These are phyloP conservation scores for Aureobasidium subglaciale DNA, from an alignment of 2,329 filamentous ascomycete genomes.

Conservation along the genomic window DNA sequence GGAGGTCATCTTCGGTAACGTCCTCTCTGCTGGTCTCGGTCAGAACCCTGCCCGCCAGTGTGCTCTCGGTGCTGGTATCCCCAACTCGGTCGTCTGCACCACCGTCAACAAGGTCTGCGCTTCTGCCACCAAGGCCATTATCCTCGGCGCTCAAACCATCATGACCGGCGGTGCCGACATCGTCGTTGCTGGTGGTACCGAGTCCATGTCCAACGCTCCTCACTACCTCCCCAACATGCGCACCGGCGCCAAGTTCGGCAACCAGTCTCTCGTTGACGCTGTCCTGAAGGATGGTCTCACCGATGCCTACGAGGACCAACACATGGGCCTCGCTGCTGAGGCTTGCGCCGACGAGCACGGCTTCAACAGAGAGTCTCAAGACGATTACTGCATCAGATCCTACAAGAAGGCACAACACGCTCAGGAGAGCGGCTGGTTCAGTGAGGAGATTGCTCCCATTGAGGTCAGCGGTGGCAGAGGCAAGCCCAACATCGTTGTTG, in stretches of 20 bases:
- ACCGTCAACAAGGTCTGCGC: conserved; percentile 99
- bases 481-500: conserved; percentile 75
- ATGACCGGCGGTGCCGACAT: conserved; percentile 91
- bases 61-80: conserved; percentile 79
- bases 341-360: conserved; percentile 81
- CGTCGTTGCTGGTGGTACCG: conserved; percentile 86
- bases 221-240: conserved; percentile 90
- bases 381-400: conserved; percentile 89
- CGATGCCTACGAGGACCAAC: conserved; percentile 90
- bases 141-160: conserved; percentile 92
- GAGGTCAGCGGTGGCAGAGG: conserved; percentile 82
- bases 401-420: conserved; percentile 92
- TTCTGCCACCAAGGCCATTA: conserved; percentile 87
- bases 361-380: conserved; percentile 78
- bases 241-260: conserved; percentile 85
- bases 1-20: conserved; percentile 97
- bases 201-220: conserved; percentile 97
- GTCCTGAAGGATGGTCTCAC: conserved; percentile 91
- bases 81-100: conserved; percentile 72
- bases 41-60: conserved; percentile 96
- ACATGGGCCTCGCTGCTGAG: conserved; percentile 92
- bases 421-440: conserved; percentile 72
- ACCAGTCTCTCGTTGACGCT: conserved; percentile 82
- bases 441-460: conserved; percentile 79
- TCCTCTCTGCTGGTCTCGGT: conserved; percentile 88